Percentiles rank a stretch among this genome's conserved stretches.
Conservation (phyloP, 352 stramenopile genomes). For the Pythium aristosporum region DNA sequence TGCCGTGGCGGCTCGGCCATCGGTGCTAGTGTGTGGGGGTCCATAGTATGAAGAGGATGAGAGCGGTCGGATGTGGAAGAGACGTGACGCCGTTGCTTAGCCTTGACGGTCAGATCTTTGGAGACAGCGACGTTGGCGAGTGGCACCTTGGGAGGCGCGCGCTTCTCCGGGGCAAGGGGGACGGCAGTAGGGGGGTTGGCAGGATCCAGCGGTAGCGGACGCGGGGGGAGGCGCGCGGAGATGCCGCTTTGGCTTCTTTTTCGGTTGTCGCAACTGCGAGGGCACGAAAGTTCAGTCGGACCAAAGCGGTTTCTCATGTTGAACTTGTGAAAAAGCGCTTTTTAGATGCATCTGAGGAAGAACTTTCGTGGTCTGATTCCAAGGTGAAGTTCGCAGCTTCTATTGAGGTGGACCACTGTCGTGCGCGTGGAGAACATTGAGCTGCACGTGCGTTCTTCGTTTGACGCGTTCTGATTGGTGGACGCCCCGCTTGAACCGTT, state of each 20-base stretch:
- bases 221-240: too few species aligned
- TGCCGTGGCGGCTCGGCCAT: neutral
- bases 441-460: slow-evolving; percentile 1
- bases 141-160: too few species aligned
- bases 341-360: slow-evolving; percentile 13
- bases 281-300: slow-evolving; percentile 5
- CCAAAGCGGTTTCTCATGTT: neutral
- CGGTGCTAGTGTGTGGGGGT: neutral
- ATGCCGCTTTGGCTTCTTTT: neutral
- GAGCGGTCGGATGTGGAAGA: neutral
- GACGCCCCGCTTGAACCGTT: slow-evolving; percentile 4
- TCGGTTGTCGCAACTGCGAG: neutral
- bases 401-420: slow-evolving; percentile 1
- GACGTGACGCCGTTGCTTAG: neutral
- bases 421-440: neutral
- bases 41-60: neutral
- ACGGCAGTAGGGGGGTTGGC: too few species aligned
- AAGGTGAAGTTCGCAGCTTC: slow-evolving; percentile 5
- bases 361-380: neutral
- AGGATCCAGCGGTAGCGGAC: too few species aligned
- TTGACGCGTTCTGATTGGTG: slow-evolving; percentile 30
- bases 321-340: too few species aligned
- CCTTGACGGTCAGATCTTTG: neutral
- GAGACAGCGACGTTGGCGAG: neutral
- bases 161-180: too few species aligned